phyloP scores from a whole-genome alignment of 108 stramenopile genomes.

The Nitzschia palea region DNA sequence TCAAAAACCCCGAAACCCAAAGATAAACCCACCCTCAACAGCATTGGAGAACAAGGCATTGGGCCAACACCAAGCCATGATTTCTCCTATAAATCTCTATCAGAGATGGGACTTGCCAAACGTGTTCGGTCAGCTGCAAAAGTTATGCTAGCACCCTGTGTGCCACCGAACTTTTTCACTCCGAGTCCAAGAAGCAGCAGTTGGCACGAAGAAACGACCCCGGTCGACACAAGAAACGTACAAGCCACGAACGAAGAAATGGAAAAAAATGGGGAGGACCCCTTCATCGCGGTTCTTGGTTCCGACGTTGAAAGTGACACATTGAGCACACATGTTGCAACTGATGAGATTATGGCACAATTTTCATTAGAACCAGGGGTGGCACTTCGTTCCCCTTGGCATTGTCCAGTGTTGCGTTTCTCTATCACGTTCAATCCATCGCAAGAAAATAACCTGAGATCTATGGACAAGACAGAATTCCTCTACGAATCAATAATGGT shows the following conservation, averaged over 20 bases:
- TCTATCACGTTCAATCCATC: constrained; percentile 20
- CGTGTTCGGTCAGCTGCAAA: constrained; percentile 73
- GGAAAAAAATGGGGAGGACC: not conserved
- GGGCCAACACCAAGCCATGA: not conserved
- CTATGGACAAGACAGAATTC: constrained; percentile 20
- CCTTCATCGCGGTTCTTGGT: constrained; percentile 35
- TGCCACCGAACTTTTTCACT: constrained; percentile 50
- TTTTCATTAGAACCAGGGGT: too few species aligned
- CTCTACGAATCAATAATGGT: constrained; percentile 53
- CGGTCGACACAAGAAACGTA: not conserved
- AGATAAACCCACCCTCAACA: not conserved
- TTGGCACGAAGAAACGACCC: constrained; percentile 16
- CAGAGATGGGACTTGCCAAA: constrained; percentile 48
- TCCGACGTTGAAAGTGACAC: constrained; percentile 73
- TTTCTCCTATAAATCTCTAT: constrained; percentile 12
- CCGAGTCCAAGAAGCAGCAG: constrained; percentile 18
- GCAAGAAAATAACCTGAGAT: not conserved
- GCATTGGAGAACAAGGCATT: constrained; percentile 4
- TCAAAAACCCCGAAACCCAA: constrained; percentile 15
- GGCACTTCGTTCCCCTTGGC: constrained; percentile 23
- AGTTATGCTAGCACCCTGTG: constrained; percentile 83
- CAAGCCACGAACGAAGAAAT: not conserved
- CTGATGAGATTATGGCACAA: too few species aligned
- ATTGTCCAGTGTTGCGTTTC: constrained; percentile 23
- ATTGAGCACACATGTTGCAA: too few species aligned